Evolutionary conservation across 2,329 filamentous ascomycete species (phyloP).

Genomic region (Cadophora sp.): DNA sequence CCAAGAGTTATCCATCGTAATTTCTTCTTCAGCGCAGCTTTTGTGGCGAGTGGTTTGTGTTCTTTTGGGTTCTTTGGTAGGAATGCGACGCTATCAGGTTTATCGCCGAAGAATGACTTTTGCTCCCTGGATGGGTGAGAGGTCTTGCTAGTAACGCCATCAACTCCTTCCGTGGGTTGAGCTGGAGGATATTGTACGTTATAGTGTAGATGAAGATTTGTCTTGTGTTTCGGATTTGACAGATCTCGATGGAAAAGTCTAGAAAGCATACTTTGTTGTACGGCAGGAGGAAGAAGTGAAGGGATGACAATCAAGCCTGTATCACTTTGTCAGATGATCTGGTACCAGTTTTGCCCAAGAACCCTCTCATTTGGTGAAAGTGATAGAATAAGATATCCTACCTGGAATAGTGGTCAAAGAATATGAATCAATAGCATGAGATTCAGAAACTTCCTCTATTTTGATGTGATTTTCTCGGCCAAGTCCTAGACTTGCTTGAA

Average conservation of each 20-base stretch:
- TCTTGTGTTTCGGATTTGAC: slow-evolving; percentile 75
- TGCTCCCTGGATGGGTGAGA: background rate
- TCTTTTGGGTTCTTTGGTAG: slow-evolving; percentile 72
- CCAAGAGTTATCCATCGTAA: slow-evolving; percentile 95
- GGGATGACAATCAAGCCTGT: slow-evolving; percentile 82
- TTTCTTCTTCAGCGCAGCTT: slow-evolving; percentile 76
- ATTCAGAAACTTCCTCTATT: slow-evolving; percentile 30
- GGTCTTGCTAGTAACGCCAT: background rate
- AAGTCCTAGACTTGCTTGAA: background rate
- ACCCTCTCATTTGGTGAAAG: too few relatives aligned
- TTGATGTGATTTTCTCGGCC: background rate
- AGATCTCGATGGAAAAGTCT: slow-evolving; percentile 81
- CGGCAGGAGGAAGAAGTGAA: slow-evolving; percentile 69
- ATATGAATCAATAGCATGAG: slow-evolving; percentile 43
- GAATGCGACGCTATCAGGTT: slow-evolving; percentile 61
- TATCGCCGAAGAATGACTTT: slow-evolving; percentile 61
- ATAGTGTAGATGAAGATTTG: slow-evolving; percentile 90
- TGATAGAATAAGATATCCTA: slow-evolving; percentile 44
- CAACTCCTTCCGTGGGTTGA: background rate
- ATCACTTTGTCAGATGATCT: slow-evolving; percentile 32
- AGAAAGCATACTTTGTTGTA: slow-evolving; percentile 75
- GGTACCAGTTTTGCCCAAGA: background rate
- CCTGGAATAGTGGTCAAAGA: slow-evolving; percentile 56
- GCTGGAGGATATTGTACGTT: slow-evolving; percentile 65
- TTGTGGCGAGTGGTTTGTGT: slow-evolving; percentile 76